Evolutionary conservation across 2,329 filamentous ascomycete genomes (phyloP).

Genomic region (Exophiala viscosa): DNA sequence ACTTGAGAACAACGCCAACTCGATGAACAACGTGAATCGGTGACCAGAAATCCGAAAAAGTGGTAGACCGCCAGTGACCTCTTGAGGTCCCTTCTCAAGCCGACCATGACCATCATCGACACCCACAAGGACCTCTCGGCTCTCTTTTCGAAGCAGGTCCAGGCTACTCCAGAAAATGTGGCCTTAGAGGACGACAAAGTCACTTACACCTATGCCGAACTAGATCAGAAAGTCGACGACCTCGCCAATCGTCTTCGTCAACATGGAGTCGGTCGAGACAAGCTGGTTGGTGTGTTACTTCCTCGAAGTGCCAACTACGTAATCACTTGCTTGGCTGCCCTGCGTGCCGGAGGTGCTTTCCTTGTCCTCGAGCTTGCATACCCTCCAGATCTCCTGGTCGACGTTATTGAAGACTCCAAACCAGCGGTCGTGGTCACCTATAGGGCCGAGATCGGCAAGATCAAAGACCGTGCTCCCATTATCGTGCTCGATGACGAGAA

Average conservation of each 20-base stretch:
- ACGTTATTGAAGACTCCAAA: slow-evolving; percentile 71
- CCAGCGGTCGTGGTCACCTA: slow-evolving; percentile 69
- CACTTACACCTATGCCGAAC: slow-evolving; percentile 67
- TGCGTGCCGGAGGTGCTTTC: slow-evolving; percentile 75
- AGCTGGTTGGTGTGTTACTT: slow-evolving; percentile 70
- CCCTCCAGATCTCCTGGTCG: slow-evolving; percentile 66
- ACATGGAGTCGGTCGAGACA: slow-evolving; percentile 68
- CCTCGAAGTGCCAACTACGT: slow-evolving; percentile 75
- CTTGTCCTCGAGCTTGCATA: slow-evolving; percentile 77
- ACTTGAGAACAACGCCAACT: not conserved
- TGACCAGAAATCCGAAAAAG: not conserved
- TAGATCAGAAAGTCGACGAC: slow-evolving; percentile 64
- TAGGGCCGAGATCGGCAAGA: slow-evolving; percentile 59
- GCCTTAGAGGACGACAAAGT: slow-evolving; percentile 68
- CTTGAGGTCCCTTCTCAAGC: not conserved
- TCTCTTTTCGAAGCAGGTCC: slow-evolving; percentile 66
- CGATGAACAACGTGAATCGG: not conserved
- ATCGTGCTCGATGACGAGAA: slow-evolving; percentile 59
- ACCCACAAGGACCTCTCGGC: slow-evolving; percentile 67
- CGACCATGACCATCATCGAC: slow-evolving; percentile 63
- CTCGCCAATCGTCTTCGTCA: slow-evolving; percentile 62
- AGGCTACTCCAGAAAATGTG: slow-evolving; percentile 63
- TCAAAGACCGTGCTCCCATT: slow-evolving; percentile 61
- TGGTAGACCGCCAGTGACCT: not conserved
- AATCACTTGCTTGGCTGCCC: slow-evolving; percentile 71